Base-by-base conservation (phyloP, 2,329 filamentous ascomycete genomes). In the Capronia coronata region DNA sequence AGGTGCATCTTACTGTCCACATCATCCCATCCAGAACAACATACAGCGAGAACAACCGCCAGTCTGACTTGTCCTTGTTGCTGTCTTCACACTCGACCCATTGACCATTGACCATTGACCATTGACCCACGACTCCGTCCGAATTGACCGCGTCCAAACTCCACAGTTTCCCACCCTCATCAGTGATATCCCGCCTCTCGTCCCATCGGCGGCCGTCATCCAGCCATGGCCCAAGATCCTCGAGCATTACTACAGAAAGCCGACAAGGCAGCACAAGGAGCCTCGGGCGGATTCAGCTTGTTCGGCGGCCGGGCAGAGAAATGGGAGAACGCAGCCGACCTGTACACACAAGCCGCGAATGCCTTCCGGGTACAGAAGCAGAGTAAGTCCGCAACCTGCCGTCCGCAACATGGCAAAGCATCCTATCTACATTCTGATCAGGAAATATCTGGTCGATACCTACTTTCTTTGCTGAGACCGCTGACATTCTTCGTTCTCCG, bases 291-390 rank as follows among this genome's bases (percentile, higher is more conserved):
- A 62, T 96, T 95, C 72, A 87, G 83, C 67, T 82, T 95, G 70
- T 96, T 98, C 62, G 87, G 89, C 37, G 87, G 87, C 39, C 79
- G 83, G 51, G 79, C 86, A 62, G 89, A 95, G 57, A 97, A 96
- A 70, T 90, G 87, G 65, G 86, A 94, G 71, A 82, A 83, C 71
- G 91, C 91, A 11, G 87, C 86, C 56, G 89, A 96, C 60, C 74
- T 93, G 57, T 97, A 89, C 65, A 82, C 80, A 53, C 83, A 94
- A 68, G 91, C 91, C 34, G 93, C 84, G 55, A 95, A 96, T 73
- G 87, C 87, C 51, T 97, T 94, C 68, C 80, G 87, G 64, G 82
- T 94, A 75, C 84, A 93, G 70, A 87, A 87, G 67, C 80, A 84
- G 72, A 85, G 87, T 91, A 73, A 61, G 75, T 57, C 35, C 35